These are phyloP conservation scores for Cryphonectria radicalis DNA, from an alignment of 2,329 filamentous ascomycete genomes.

Conservation along the genomic window DNA sequence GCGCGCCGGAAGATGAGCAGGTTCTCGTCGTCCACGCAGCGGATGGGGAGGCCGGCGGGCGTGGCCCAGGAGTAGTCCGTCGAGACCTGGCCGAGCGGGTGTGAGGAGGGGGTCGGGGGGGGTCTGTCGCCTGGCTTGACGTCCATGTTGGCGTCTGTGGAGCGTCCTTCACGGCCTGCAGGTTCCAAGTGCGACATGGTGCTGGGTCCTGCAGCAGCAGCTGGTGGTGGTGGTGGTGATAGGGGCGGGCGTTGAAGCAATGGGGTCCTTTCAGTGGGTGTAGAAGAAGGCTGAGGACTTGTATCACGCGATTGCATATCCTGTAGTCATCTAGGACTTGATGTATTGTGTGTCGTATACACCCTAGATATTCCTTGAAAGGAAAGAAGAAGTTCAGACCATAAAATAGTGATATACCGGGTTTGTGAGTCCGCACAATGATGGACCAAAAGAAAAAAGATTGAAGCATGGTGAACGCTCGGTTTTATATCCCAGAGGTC, in stretches of 20 bases:
- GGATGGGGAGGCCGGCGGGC: conserved; percentile 43
- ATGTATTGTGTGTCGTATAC: not conserved
- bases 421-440: not conserved
- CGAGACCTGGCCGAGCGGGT: conserved; percentile 32
- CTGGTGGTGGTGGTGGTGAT: not conserved
- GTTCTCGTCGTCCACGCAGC: conserved; percentile 43
- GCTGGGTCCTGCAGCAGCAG: not conserved
- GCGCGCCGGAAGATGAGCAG: conserved; percentile 49
- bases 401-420: not conserved
- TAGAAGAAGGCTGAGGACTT: not conserved
- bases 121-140: not conserved
- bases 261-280: not conserved
- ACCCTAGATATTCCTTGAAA: not conserved
- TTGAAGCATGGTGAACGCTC: not conserved
- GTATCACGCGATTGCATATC: not conserved
- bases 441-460: not conserved
- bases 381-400: not conserved
- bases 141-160: conserved; percentile 3
- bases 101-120: not conserved
- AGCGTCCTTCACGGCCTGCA: not conserved
- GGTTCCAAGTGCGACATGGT: not conserved
- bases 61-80: conserved; percentile 42
- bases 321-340: not conserved
- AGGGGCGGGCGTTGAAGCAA: not conserved
- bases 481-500: not conserved